Base-by-base conservation (phyloP, 2,329 filamentous ascomycete genomes). In the Aciculosporium take region DNA sequence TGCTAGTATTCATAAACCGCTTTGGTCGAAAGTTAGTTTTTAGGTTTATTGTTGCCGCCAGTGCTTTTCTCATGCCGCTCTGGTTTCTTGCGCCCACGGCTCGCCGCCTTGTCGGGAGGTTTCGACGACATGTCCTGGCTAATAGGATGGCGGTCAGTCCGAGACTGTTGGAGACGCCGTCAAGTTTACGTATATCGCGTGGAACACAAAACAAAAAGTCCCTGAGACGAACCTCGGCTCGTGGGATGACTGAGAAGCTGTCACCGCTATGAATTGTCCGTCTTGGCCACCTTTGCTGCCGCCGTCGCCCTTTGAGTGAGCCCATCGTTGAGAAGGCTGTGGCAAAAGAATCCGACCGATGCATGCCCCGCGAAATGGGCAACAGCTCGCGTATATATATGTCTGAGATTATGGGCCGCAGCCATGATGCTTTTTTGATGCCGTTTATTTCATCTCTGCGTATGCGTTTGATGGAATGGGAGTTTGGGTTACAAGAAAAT, bases 121-220 rank as follows among this genome's bases (percentile, higher is more conserved):
- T 40, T 40, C 10, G 38, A 33, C n/a, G 13, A 15, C 17, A 15
- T 40, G 15, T 40, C 38, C 38, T 40, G 21, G 21, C 28, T 39
- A 9, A 7, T 5, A 12, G 15, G 5, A 27, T 28, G n/a, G n/a
- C n/a, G n/a, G 21, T 40, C 12, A 40, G 38, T 34, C 9, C 12
- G 7, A 28, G 7, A 32, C 32, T n/a, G n/a, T n/a, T n/a, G n/a
- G n/a, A n/a, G 28, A 30, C 8, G 21, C n/a, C 33, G 8, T 35
- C n/a, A 17, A 2, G 17, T 3, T 9, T 29, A 6, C 21, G 12
- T 28, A n/a, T 28, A 17, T 18, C 17, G 17, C 15, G 13, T 31
- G 7, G 13, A 23, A 23, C 13, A 1, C 13, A 20, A 20, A 5
- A 20, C 15, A 5, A 32, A 7, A 7, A 4, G n/a, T n/a, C n/a